Conservation (phyloP, 2,329 filamentous ascomycete genomes). For the Colletotrichum nymphaeae region DNA sequence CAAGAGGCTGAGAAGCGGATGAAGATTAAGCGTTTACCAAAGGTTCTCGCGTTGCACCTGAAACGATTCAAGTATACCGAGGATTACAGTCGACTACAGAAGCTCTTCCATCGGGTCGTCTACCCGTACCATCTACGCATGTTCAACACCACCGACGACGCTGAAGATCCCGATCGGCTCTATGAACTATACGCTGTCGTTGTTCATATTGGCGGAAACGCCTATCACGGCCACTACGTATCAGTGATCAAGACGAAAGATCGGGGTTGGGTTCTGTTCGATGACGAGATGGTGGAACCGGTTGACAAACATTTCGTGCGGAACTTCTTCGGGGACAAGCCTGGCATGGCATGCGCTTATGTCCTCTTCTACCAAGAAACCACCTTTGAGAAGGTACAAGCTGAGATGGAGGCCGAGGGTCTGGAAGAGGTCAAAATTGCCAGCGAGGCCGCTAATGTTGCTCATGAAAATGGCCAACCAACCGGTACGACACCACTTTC, state of each 20-base stretch:
- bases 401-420: constrained; percentile 87
- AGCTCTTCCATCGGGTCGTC: constrained; percentile 95
- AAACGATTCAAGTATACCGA: constrained; percentile 99
- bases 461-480: constrained; percentile 56
- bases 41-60: constrained; percentile 89
- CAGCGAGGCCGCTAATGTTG: constrained; percentile 66
- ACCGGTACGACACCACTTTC: constrained; percentile 59
- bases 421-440: constrained; percentile 69
- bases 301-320: constrained; percentile 96
- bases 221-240: constrained; percentile 97
- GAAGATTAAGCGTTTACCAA: constrained; percentile 96
- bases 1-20: constrained; percentile 99
- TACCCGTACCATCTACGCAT: constrained; percentile 97
- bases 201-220: constrained; percentile 95
- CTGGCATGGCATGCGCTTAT: constrained; percentile 92
- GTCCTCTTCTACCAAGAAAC: constrained; percentile 98
- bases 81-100: constrained; percentile 91
- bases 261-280: constrained; percentile 94
- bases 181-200: constrained; percentile 98
- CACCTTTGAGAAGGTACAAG: constrained; percentile 72
- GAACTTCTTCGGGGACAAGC: constrained; percentile 96
- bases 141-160: constrained; percentile 97
- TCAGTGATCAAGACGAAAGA: constrained; percentile 98
- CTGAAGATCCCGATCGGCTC: constrained; percentile 89
- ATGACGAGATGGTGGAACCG: constrained; percentile 98